phyloP scores from a whole-genome alignment of 306 rosid species.

The Parietaria judaica region DNA sequence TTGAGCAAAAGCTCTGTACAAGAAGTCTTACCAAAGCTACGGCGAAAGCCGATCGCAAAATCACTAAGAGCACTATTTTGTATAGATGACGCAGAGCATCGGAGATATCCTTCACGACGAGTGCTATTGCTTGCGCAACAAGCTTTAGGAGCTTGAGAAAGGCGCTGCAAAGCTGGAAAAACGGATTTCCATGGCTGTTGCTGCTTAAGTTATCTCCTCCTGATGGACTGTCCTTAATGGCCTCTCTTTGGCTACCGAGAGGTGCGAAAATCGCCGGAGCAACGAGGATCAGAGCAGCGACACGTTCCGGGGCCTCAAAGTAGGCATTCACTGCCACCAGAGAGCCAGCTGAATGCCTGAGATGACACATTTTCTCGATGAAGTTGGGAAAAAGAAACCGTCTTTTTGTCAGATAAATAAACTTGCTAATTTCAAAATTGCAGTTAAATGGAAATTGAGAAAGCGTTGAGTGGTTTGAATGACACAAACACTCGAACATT shows the following conservation, averaged over 20 bases:
- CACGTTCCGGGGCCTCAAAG: slow-evolving; percentile 80
- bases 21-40: slow-evolving; percentile 53
- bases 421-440: too few relatives aligned
- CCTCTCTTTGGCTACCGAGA: slow-evolving; percentile 22
- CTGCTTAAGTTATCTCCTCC: slow-evolving; percentile 27
- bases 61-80: slow-evolving; percentile 42
- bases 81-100: slow-evolving; percentile 43
- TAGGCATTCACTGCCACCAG: slow-evolving; percentile 71
- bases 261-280: slow-evolving; percentile 90
- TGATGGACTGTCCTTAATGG: slow-evolving; percentile 26
- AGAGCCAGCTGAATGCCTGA: slow-evolving; percentile 94
- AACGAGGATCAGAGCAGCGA: slow-evolving; percentile 80
- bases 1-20: slow-evolving; percentile 7
- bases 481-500: too few relatives aligned
- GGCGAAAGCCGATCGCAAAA: slow-evolving; percentile 60
- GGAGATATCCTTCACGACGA: slow-evolving; percentile 42
- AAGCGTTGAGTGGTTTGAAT: too few relatives aligned
- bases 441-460: too few relatives aligned
- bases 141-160: slow-evolving; percentile 33
- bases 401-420: slow-evolving; percentile 5
- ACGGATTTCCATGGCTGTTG: slow-evolving; percentile 24
- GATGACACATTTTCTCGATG: slow-evolving; percentile 15
- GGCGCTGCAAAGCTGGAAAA: slow-evolving; percentile 37
- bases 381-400: slow-evolving; percentile 9
- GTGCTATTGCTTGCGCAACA: slow-evolving; percentile 35